These are phyloP conservation scores for Toxicodendron radicans DNA, from an alignment of 345 rosid genomes.

Conservation along the genomic window DNA sequence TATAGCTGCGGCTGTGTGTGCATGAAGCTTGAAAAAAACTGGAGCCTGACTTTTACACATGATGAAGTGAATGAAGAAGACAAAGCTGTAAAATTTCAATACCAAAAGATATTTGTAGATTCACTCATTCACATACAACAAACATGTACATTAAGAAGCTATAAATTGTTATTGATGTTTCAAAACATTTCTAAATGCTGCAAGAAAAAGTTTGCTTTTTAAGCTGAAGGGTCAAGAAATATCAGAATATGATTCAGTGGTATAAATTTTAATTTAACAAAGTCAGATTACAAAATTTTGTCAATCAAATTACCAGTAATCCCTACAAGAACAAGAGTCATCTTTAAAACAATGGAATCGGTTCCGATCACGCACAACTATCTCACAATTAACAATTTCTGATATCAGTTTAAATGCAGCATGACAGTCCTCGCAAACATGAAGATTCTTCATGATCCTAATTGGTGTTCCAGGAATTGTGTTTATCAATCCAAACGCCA, in stretches of 20 bases:
- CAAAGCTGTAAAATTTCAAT: background rate
- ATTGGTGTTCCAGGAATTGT: conserved; percentile 39
- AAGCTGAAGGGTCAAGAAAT: background rate
- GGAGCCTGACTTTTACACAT: background rate
- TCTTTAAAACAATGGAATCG: conserved; percentile 56
- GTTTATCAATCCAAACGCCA: conserved; percentile 46
- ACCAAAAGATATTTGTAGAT: background rate
- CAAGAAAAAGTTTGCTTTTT: background rate
- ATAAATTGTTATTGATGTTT: background rate
- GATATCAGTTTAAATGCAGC: conserved; percentile 48
- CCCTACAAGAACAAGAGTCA: conserved; percentile 53
- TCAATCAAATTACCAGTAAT: conserved; percentile 38
- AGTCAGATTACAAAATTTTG: conserved; percentile 5
- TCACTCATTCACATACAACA: background rate
- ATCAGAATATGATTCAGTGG: background rate
- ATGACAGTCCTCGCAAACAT: conserved; percentile 58
- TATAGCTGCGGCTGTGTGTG: background rate
- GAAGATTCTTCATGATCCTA: conserved; percentile 58
- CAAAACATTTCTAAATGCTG: background rate
- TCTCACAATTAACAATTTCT: conserved; percentile 37
- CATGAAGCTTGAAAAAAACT: background rate
- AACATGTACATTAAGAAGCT: background rate
- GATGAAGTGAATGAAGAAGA: background rate
- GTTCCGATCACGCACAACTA: conserved; percentile 53
- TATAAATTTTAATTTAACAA: background rate